Base-by-base conservation (phyloP, 2,329 filamentous ascomycete genomes). In the Parastagonospora avenae region DNA sequence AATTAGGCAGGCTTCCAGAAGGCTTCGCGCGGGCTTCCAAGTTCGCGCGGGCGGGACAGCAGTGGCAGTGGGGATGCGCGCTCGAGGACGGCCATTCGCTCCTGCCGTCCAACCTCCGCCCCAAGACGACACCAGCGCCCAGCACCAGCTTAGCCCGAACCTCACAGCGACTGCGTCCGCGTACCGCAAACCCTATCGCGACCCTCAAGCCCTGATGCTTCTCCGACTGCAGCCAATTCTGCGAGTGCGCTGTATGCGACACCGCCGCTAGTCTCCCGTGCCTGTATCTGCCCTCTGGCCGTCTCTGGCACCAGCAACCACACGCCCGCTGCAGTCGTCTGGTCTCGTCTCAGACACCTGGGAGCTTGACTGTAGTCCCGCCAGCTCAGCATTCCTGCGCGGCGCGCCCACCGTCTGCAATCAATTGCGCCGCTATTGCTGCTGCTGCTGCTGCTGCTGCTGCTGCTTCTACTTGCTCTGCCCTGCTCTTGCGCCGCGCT, bases 191-290 rank as follows among this genome's bases (percentile, higher is more conserved):
- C 36, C 51, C 39, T 27, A 33, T 19, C 39, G 38, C 48, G 43
- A 48, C 48, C 45, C 52, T 31, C 30, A 51, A 53, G 59, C 59
- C 63, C 63, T 46, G 59, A 69, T 70, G 65, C 66, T 66, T 64
- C 65, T 63, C 64, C 50, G 35, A 50, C 54, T 52, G 57, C 61
- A 52, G 56, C 59, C 54, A 39, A 48, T 50, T 57, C 59, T 65
- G 61, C 62, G 65, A 59, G 67, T 59, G 68, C 62, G 66, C 64
- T 68, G 59, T 55, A 57, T 64, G 66, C 64, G 64, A 68, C 67
- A 62, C 64, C 67, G 66, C 67, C 63, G 60, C 66, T 40, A 24
- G 19, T 5, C 19, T 5, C 19, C 19, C 5, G 19, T 24, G 19
- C 19, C 19, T 24, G 19, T 33, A 38, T 43, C 46, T 42, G 46